A percentile compares a stretch with the other conserved stretches of the same genome.
Conservation (phyloP, 345 rosid species). For the Stellera chamaejasme region DNA sequence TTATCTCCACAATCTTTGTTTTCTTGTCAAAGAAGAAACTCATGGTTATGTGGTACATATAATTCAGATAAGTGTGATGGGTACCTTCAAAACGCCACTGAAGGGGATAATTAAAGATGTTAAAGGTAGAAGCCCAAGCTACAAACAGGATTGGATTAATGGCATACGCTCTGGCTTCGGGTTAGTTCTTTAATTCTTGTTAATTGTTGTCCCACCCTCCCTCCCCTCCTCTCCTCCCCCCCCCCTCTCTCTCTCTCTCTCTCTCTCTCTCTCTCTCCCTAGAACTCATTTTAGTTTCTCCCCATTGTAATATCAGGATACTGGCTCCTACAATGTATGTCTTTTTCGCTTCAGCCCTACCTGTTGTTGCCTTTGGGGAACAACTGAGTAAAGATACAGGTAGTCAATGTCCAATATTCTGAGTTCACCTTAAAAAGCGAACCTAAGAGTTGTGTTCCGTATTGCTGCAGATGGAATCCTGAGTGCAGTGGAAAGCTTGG, state of each 20-base stretch:
- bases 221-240: too few relatives aligned
- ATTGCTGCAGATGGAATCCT: conserved; percentile 47
- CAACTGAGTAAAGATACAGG: conserved; percentile 83
- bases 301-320: conserved; percentile 30
- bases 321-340: conserved; percentile 65
- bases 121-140: conserved; percentile 50
- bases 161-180: conserved; percentile 41
- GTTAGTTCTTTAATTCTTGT: conserved; percentile 18
- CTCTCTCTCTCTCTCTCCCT: too few relatives aligned
- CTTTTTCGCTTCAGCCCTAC: conserved; percentile 89
- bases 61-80: conserved; percentile 29
- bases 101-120: conserved; percentile 57
- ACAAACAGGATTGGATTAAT: conserved; percentile 59
- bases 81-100: conserved; percentile 41
- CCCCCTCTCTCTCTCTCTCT: too few relatives aligned
- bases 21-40: too few relatives aligned
- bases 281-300: not conserved
- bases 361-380: conserved; percentile 84
- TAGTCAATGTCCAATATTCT: conserved; percentile 11
- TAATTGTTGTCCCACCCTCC: too few relatives aligned
- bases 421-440: conserved; percentile 4
- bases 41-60: too few relatives aligned
- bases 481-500: conserved; percentile 67
- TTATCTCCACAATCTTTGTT: too few relatives aligned
- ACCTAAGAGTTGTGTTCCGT: conserved; percentile 5